Conservation (phyloP, 768 basidiomycete genomes). For the Xanthoconium purpureum region DNA sequence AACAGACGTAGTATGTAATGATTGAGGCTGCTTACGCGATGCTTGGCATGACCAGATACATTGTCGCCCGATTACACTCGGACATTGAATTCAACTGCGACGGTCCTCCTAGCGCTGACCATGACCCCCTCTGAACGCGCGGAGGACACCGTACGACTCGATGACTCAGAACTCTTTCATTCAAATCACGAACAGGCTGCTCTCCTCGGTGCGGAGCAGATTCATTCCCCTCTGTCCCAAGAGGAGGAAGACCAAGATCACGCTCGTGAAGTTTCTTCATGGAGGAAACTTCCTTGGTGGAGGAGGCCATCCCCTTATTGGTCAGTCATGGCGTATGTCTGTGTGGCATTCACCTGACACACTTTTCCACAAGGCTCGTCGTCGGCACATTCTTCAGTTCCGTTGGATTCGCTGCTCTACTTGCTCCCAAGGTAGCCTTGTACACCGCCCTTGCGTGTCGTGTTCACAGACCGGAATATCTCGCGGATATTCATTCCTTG, state of each 20-base stretch:
- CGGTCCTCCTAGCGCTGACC: neutral
- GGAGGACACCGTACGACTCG: conserved; percentile 40
- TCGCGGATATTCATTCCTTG: neutral
- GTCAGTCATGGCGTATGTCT: conserved; percentile 37
- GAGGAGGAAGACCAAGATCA: conserved; percentile 30
- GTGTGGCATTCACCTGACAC: neutral
- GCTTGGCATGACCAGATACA: neutral
- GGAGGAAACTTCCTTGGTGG: conserved; percentile 61
- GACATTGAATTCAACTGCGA: neutral
- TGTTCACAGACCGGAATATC: conserved; percentile 60
- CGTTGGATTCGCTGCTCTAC: conserved; percentile 51
- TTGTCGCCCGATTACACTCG: too few relatives aligned
- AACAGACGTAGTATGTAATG: neutral
- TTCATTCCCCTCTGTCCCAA: conserved; percentile 7
- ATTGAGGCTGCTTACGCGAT: neutral
- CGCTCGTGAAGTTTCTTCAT: conserved; percentile 23
- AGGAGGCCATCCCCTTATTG: conserved; percentile 70
- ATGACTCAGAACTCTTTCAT: conserved; percentile 41
- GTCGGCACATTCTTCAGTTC: conserved; percentile 50
- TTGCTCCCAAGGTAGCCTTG: conserved; percentile 72
- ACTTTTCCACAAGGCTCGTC: conserved; percentile 49
- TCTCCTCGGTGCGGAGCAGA: conserved; percentile 20
- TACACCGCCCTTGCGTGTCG: conserved; percentile 72
- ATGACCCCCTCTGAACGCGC: conserved; percentile 13
- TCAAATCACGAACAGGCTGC: conserved; percentile 38